phyloP scores from a whole-genome alignment of 1,139 yeast species.

The Geotrichum klebahnii region DNA sequence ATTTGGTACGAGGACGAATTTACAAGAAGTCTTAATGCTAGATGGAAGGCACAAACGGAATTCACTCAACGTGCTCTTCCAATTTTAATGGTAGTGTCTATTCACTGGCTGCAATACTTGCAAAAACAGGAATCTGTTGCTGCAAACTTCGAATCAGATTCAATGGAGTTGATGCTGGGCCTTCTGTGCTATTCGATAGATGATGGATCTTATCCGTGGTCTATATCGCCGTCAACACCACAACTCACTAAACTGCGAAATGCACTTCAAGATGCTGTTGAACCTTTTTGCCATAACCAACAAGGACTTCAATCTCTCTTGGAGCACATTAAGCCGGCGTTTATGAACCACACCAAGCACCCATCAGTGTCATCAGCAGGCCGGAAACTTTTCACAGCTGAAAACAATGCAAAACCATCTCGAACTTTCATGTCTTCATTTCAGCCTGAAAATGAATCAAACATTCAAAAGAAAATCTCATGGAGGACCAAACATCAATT shows the following conservation, averaged over 20 bases:
- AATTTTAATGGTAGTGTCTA: constrained; percentile 13
- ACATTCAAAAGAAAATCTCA: constrained; percentile 19
- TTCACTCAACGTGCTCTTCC: constrained; percentile 16
- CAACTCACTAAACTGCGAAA: not conserved
- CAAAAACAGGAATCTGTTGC: not conserved
- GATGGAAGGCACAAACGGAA: constrained; percentile 10
- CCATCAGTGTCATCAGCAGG: constrained; percentile 26
- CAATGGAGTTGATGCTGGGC: constrained; percentile 1
- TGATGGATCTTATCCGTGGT: constrained; percentile 15
- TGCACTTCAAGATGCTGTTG: not conserved
- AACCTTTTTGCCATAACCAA: not conserved
- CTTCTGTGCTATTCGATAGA: constrained; percentile 11
- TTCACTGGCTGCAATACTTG: constrained; percentile 11
- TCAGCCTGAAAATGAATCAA: constrained; percentile 1
- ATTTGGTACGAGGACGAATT: constrained; percentile 26
- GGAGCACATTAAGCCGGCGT: constrained; percentile 21
- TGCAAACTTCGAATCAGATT: not conserved
- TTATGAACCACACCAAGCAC: constrained; percentile 22
- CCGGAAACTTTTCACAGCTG: constrained; percentile 19
- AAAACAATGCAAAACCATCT: constrained; percentile 5
- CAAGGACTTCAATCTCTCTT: not conserved
- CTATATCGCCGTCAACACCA: not conserved
- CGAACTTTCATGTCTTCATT: constrained; percentile 14
- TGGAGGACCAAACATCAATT: constrained; percentile 40
- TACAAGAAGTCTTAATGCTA: constrained; percentile 15